Evolutionary conservation across 345 rosid genomes (phyloP).

Genomic region (Gynandropsis gynandra): DNA sequence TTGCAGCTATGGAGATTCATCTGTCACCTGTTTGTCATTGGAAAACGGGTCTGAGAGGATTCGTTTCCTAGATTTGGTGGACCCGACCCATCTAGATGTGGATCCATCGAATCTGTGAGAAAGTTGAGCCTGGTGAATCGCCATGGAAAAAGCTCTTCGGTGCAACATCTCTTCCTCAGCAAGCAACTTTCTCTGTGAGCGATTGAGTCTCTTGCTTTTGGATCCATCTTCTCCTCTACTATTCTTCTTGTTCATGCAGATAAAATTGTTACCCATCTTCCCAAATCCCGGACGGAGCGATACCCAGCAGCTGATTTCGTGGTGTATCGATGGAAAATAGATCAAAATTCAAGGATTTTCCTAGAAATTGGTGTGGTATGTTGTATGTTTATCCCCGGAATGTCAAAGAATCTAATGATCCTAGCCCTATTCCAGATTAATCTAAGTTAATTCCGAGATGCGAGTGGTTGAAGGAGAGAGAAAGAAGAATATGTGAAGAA

Average conservation of each 20-base stretch:
- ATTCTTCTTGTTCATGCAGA: conserved; percentile 65
- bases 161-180: conserved; percentile 81
- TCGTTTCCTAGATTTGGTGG: conserved; percentile 58
- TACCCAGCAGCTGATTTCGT: no score
- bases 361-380: not conserved
- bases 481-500: no score
- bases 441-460: not conserved
- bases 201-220: conserved; percentile 67
- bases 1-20: no score
- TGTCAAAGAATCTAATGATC: conserved; percentile 5
- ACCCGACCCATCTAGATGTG: conserved; percentile 76
- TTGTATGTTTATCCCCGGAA: conserved; percentile 7
- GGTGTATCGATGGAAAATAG: no score
- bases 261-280: no score
- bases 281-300: no score
- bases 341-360: not conserved
- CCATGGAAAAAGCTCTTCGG: conserved; percentile 83
- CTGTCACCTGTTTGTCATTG: conserved; percentile 57
- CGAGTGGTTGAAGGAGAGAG: conserved; percentile 2
- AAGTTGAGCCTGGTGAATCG: conserved; percentile 63
- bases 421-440: not conserved
- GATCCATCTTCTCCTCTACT: conserved; percentile 40
- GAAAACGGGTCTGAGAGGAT: conserved; percentile 53
- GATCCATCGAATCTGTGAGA: conserved; percentile 94
- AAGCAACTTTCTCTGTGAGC: conserved; percentile 72